phyloP scores from a whole-genome alignment of 768 basidiomycete species.

The Collybia nuda region DNA sequence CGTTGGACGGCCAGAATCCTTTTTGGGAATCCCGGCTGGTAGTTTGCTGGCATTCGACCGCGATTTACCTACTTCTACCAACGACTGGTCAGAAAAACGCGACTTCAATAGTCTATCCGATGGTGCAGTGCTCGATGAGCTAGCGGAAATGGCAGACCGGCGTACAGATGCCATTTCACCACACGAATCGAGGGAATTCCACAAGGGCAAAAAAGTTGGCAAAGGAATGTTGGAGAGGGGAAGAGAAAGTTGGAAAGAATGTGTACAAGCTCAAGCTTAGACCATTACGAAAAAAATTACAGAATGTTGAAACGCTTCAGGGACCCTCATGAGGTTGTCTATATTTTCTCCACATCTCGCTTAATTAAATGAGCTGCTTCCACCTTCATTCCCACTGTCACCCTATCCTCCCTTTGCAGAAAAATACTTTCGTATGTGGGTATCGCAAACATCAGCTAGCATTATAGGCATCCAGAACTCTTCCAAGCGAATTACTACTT shows the following conservation, averaged over 20 bases:
- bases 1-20: conserved; percentile 24
- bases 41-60: conserved; percentile 18
- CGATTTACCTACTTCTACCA: conserved; percentile 29
- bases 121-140: conserved; percentile 24
- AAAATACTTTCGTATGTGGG: no score
- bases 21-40: conserved; percentile 27
- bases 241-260: no score
- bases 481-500: no score
- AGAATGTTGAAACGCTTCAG: background rate
- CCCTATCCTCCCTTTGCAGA: background rate
- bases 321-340: background rate
- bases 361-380: background rate
- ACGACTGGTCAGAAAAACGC: conserved; percentile 49
- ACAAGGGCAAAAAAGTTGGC: no score
- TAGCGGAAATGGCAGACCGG: conserved; percentile 33
- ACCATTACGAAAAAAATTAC: no score
- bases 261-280: no score
- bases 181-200: conserved; percentile 11
- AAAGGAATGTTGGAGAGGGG: no score
- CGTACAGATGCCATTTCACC: conserved; percentile 28
- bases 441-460: no score
- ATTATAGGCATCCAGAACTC: no score
- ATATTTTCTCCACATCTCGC: background rate
- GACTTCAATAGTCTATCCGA: conserved; percentile 46
- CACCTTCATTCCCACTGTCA: background rate